Evolutionary conservation across 768 basidiomycete species (phyloP).

Genomic region (Favolaschia claudopus): DNA sequence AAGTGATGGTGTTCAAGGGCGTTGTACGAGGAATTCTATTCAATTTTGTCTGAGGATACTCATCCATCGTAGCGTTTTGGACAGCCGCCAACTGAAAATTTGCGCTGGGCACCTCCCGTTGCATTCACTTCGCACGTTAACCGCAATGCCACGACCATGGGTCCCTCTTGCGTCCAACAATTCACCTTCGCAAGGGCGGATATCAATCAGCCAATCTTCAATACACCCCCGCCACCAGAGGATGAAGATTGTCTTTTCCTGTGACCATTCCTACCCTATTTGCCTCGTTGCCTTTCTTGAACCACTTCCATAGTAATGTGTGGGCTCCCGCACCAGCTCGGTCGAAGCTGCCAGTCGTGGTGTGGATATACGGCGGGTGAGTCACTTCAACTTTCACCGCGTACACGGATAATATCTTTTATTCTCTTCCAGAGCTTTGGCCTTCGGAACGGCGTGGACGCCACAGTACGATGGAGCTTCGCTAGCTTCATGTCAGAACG

Average conservation of each 20-base stretch:
- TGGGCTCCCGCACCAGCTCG: constrained; percentile 2
- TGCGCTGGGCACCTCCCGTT: constrained; percentile 10
- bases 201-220: neutral
- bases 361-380: constrained; percentile 18
- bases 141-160: neutral
- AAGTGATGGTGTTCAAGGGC: no score
- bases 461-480: constrained; percentile 10
- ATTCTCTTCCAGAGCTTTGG: constrained; percentile 15
- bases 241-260: constrained; percentile 12
- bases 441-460: constrained; percentile 5
- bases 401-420: neutral
- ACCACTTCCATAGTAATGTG: neutral
- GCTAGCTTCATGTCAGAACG: neutral
- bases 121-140: neutral
- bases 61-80: no score
- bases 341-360: neutral
- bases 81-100: neutral
- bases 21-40: no score
- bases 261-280: neutral
- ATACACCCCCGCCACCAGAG: constrained; percentile 4
- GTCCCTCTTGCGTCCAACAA: constrained; percentile 9
- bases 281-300: neutral
- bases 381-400: neutral
- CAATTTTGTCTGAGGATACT: no score
- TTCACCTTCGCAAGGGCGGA: neutral